phyloP scores from a whole-genome alignment of 176 grass and related monocot genomes.

The Paspalum vaginatum region DNA sequence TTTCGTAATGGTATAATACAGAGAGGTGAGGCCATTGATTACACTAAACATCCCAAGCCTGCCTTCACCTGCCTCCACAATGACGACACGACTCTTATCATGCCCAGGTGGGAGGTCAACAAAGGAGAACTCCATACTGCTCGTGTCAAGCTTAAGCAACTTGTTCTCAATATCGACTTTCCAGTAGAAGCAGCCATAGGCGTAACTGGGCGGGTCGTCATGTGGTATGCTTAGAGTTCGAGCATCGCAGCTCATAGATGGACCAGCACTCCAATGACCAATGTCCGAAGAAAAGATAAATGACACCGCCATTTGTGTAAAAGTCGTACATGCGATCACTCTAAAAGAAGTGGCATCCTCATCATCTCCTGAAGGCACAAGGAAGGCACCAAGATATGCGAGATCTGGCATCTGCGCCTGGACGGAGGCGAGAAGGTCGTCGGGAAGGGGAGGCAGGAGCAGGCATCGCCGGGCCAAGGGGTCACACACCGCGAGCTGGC shows the following conservation, averaged over 20 bases:
- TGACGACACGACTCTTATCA: background rate
- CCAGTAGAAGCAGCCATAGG: no score
- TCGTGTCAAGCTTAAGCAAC: background rate
- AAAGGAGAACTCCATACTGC: background rate
- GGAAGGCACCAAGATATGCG: background rate
- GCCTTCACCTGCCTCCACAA: no score
- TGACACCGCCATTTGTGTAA: background rate
- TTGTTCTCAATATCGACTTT: background rate
- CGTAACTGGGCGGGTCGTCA: no score
- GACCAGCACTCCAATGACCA: background rate
- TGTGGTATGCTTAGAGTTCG: no score
- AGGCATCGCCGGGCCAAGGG: background rate
- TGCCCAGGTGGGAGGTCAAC: no score
- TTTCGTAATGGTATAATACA: no score
- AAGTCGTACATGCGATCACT: background rate
- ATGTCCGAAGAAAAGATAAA: background rate
- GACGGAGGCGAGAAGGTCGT: background rate
- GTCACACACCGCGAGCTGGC: conserved; percentile 17
- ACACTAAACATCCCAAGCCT: no score
- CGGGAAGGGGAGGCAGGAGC: background rate
- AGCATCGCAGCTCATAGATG: background rate
- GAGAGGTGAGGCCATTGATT: no score
- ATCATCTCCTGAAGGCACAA: background rate
- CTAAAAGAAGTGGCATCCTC: background rate
- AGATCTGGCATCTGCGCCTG: background rate